phyloP scores from a whole-genome alignment of 2,329 filamentous ascomycete species.

The Diaporthe sp. region DNA sequence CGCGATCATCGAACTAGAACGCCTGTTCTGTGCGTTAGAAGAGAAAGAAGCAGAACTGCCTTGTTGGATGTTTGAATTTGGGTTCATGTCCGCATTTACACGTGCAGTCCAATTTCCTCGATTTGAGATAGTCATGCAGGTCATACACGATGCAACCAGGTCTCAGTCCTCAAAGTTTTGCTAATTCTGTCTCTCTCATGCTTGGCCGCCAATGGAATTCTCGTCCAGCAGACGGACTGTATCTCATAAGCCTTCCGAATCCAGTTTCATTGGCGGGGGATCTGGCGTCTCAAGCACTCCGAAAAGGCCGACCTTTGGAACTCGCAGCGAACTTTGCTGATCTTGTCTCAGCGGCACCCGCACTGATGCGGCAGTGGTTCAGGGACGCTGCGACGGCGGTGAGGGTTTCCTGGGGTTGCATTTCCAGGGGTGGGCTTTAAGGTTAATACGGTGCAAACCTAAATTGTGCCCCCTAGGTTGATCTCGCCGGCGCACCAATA shows the following conservation, averaged over 20 bases:
- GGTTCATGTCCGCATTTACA: neutral
- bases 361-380: constrained; percentile 20
- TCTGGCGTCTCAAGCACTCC: constrained; percentile 19
- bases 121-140: constrained; percentile 9
- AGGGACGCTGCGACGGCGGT: neutral
- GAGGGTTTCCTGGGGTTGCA: constrained; percentile 22
- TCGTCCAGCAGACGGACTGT: neutral
- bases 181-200: neutral
- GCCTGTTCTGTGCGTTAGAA: neutral
- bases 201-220: neutral
- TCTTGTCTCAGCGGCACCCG: constrained; percentile 18
- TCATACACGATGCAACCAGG: constrained; percentile 7
- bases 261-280: constrained; percentile 10
- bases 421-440: constrained; percentile 2
- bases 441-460: constrained; percentile 2
- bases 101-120: neutral
- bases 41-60: neutral
- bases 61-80: neutral
- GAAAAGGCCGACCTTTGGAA: constrained; percentile 12
- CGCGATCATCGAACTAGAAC: neutral
- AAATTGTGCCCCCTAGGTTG: neutral
- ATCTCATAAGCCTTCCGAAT: constrained; percentile 7
- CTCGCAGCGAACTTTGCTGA: constrained; percentile 24
- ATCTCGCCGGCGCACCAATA: neutral
- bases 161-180: neutral